Evolutionary conservation across 306 rosid genomes (phyloP).

Genomic region (Prosopis cineraria): DNA sequence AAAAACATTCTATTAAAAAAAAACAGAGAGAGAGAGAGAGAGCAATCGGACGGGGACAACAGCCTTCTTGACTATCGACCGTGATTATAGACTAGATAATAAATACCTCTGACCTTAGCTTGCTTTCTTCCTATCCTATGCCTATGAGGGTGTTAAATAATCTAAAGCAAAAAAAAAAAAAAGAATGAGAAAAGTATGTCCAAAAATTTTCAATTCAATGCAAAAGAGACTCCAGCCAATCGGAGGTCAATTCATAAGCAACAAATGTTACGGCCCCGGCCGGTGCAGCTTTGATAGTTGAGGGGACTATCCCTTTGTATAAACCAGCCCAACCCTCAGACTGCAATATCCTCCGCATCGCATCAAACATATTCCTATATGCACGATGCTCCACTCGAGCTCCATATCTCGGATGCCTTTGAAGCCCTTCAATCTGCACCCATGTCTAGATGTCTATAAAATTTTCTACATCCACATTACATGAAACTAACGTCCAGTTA

Average conservation of each 20-base stretch:
- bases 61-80: background rate
- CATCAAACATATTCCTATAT: conserved; percentile 80
- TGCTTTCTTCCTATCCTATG: conserved; percentile 15
- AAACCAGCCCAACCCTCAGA: conserved; percentile 88
- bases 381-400: conserved; percentile 82
- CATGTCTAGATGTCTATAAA: conserved; percentile 11
- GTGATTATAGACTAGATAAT: conserved; percentile 11
- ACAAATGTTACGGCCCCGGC: conserved; percentile 93
- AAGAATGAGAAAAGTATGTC: conserved; percentile 37
- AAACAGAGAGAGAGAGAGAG: too few relatives aligned
- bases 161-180: background rate
- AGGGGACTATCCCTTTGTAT: conserved; percentile 86
- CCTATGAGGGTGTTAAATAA: background rate
- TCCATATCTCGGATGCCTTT: conserved; percentile 90
- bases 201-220: conserved; percentile 40
- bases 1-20: too few relatives aligned
- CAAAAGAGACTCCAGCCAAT: conserved; percentile 71
- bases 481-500: background rate
- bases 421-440: conserved; percentile 85
- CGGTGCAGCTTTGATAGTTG: conserved; percentile 90
- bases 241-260: conserved; percentile 75
- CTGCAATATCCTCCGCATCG: conserved; percentile 55
- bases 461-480: conserved; percentile 2
- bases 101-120: background rate
- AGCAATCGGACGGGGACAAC: too few relatives aligned